phyloP scores from a whole-genome alignment of 2,329 filamentous ascomycete genomes.

The Aspergillus flavus region DNA sequence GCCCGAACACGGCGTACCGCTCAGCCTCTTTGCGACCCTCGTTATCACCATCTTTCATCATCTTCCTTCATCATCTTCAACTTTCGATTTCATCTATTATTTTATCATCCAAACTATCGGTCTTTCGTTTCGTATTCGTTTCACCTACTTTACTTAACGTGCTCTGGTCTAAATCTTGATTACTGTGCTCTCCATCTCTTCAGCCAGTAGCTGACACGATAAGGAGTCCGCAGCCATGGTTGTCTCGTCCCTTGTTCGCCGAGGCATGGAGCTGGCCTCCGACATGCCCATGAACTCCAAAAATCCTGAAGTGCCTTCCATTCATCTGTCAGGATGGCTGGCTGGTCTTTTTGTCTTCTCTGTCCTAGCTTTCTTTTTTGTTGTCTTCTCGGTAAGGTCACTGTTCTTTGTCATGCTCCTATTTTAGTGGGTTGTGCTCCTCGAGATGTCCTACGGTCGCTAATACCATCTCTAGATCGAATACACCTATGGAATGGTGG shows the following conservation, averaged over 20 bases:
- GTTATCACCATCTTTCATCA: background rate
- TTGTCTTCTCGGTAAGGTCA: conserved; percentile 32
- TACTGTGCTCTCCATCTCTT: background rate
- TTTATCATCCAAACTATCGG: conserved; percentile 10
- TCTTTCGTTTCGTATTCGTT: conserved; percentile 4
- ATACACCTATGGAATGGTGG: conserved; percentile 63
- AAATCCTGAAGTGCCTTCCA: conserved; percentile 8
- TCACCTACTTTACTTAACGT: background rate
- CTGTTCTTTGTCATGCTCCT: background rate
- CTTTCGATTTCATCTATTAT: background rate
- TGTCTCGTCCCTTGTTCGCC: conserved; percentile 36
- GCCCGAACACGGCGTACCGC: background rate
- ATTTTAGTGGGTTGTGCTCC: too few species aligned
- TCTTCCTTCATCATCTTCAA: conserved; percentile 2
- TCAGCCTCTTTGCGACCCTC: conserved; percentile 13
- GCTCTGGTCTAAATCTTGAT: background rate
- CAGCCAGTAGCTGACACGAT: background rate
- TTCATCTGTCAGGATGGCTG: conserved; percentile 29
- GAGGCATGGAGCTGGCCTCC: conserved; percentile 37
- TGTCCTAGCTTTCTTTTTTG: conserved; percentile 24
- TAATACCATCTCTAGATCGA: conserved; percentile 35
- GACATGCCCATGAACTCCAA: conserved; percentile 8
- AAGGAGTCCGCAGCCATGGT: conserved; percentile 26
- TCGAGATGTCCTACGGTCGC: background rate
- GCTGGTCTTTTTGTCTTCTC: conserved; percentile 34